Percentiles rank a stretch among this genome's conserved stretches.
Conservation (phyloP, 371 early-diverging fungal genomes). For the Mucor irregularis region DNA sequence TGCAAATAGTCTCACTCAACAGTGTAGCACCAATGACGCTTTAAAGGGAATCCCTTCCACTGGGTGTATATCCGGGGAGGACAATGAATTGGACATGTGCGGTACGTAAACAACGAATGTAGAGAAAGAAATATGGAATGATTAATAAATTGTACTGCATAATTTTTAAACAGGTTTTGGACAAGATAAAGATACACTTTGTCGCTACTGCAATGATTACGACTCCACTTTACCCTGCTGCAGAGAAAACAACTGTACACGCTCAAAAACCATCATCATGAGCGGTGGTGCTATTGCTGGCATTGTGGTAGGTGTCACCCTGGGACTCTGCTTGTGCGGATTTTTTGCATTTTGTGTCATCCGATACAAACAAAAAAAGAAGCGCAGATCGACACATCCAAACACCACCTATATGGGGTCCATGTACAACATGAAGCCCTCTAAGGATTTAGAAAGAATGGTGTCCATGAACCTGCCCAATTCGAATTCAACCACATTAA, state of each 20-base stretch:
- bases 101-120: slow-evolving; percentile 19
- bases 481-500: slow-evolving; percentile 3
- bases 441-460: slow-evolving; percentile 5
- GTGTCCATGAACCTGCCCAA: neutral
- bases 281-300: slow-evolving; percentile 7
- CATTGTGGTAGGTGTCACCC: slow-evolving; percentile 1
- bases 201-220: slow-evolving; percentile 13
- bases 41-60: slow-evolving; percentile 17
- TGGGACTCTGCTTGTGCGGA: neutral
- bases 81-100: slow-evolving; percentile 38
- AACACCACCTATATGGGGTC: neutral
- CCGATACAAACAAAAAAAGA: slow-evolving; percentile 8
- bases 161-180: slow-evolving; percentile 14
- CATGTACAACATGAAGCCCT: slow-evolving; percentile 1
- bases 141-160: neutral
- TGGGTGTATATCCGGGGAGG: slow-evolving; percentile 32
- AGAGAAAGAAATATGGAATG: neutral
- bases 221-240: slow-evolving; percentile 16
- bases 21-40: slow-evolving; percentile 27
- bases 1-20: slow-evolving; percentile 5
- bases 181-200: slow-evolving; percentile 15
- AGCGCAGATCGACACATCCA: slow-evolving; percentile 4
- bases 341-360: slow-evolving; percentile 5
- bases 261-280: neutral
- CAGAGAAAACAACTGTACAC: slow-evolving; percentile 8